phyloP scores from a whole-genome alignment of 1,139 yeast genomes.

The Kodamaea suecica region DNA sequence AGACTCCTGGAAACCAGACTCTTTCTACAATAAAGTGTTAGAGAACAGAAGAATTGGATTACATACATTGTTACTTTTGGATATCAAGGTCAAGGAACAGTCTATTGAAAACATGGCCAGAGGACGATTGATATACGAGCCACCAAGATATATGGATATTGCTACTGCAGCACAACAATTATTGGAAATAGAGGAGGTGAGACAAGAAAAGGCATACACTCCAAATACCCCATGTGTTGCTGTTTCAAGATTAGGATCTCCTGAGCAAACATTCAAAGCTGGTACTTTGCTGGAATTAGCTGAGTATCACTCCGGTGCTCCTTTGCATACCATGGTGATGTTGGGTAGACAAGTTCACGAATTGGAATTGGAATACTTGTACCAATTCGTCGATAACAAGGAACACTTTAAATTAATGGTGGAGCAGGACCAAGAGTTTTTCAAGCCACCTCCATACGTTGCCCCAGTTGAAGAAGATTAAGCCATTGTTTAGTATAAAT shows the following conservation, averaged over 20 bases:
- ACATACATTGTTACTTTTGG: conserved; percentile 83
- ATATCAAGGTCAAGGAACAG: conserved; percentile 95
- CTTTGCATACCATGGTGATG: conserved; percentile 86
- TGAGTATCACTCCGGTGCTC: conserved; percentile 88
- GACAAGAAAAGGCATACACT: conserved; percentile 75
- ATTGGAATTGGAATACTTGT: conserved; percentile 79
- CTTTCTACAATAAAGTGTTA: conserved; percentile 83
- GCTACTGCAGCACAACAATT: conserved; percentile 86
- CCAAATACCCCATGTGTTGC: conserved; percentile 91
- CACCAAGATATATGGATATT: conserved; percentile 94
- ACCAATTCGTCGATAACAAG: conserved; percentile 69
- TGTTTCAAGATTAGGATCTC: conserved; percentile 85
- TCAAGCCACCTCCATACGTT: conserved; percentile 57
- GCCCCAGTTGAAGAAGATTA: conserved; percentile 33
- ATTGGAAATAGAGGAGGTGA: conserved; percentile 76
- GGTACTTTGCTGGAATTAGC: conserved; percentile 75
- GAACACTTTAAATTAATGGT: conserved; percentile 60
- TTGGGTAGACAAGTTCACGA: conserved; percentile 95
- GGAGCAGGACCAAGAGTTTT: conserved; percentile 67
- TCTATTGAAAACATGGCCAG: conserved; percentile 92
- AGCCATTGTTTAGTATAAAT: too few relatives aligned
- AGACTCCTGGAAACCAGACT: conserved; percentile 93
- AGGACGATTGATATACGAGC: conserved; percentile 89
- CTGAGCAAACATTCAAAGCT: conserved; percentile 77
- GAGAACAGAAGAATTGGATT: conserved; percentile 89